These are phyloP conservation scores for Serendipita sp. DNA, from an alignment of 768 basidiomycete species.

Conservation along the genomic window DNA sequence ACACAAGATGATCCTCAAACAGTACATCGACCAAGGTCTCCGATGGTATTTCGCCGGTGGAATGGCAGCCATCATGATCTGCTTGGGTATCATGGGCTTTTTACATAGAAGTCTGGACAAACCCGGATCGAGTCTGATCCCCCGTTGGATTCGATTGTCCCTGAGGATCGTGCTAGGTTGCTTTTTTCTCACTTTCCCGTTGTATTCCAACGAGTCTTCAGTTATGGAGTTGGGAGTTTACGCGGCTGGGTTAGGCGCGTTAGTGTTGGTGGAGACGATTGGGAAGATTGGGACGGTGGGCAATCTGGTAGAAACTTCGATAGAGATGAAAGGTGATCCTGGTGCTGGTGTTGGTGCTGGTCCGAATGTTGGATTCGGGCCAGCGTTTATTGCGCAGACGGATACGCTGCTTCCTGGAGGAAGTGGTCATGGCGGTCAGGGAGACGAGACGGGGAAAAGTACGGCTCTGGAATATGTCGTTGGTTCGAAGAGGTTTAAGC, in stretches of 20 bases:
- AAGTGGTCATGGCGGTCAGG: background rate
- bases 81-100: constrained; percentile 8
- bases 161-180: background rate
- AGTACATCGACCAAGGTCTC: background rate
- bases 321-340: background rate
- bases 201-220: background rate
- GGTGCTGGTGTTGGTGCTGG: background rate
- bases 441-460: background rate
- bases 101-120: constrained; percentile 6
- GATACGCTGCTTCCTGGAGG: background rate
- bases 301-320: background rate
- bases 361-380: background rate
- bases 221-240: background rate
- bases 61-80: constrained; percentile 5
- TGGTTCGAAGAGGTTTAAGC: background rate
- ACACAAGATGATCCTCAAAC: background rate
- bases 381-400: background rate
- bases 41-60: constrained; percentile 5
- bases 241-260: background rate
- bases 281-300: background rate
- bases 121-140: background rate
- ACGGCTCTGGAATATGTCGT: background rate
- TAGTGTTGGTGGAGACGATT: background rate
- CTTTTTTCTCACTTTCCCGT: background rate
- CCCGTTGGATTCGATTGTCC: background rate